phyloP scores from a whole-genome alignment of 805 yeast genomes.

The Metschnikowia gruessii region DNA sequence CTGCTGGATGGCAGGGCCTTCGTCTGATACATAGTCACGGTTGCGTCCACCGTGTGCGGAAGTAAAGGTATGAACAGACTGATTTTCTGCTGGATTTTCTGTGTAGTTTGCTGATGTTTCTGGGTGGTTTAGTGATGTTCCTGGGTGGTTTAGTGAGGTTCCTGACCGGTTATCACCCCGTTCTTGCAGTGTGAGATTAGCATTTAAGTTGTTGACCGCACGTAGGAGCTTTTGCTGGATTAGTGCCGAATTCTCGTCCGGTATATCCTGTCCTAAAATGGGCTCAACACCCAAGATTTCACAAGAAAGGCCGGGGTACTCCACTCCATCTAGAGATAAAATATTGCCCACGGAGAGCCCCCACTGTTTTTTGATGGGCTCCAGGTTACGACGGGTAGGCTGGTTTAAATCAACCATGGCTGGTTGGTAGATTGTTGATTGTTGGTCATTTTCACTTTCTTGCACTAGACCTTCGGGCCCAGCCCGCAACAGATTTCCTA shows the following conservation, averaged over 20 bases:
- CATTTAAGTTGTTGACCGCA: conserved; percentile 18
- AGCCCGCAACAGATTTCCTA: conserved; percentile 5
- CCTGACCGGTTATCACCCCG: too few species aligned
- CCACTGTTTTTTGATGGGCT: conserved; percentile 13
- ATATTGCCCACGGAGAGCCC: conserved; percentile 7
- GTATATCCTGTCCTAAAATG: conserved; percentile 1
- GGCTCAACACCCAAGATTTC: background rate
- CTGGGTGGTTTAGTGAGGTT: too few species aligned
- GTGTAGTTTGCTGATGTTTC: too few species aligned
- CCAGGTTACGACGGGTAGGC: conserved; percentile 21
- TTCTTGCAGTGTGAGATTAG: conserved; percentile 14
- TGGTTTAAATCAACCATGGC: conserved; percentile 17
- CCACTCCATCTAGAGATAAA: conserved; percentile 6
- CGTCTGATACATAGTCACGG: conserved; percentile 2
- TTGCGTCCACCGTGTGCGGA: conserved; percentile 4
- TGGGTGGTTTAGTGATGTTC: too few species aligned
- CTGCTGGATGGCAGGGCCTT: conserved; percentile 27
- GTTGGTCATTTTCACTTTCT: background rate
- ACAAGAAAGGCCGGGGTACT: background rate
- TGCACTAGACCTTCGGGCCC: conserved; percentile 3
- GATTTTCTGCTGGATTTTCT: background rate
- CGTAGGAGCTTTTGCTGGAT: conserved; percentile 19
- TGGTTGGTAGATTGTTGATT: conserved; percentile 12
- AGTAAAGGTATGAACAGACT: background rate
- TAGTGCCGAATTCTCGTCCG: background rate